Base-by-base conservation (phyloP, 2,329 filamentous ascomycete species). In the Periconia sp. region DNA sequence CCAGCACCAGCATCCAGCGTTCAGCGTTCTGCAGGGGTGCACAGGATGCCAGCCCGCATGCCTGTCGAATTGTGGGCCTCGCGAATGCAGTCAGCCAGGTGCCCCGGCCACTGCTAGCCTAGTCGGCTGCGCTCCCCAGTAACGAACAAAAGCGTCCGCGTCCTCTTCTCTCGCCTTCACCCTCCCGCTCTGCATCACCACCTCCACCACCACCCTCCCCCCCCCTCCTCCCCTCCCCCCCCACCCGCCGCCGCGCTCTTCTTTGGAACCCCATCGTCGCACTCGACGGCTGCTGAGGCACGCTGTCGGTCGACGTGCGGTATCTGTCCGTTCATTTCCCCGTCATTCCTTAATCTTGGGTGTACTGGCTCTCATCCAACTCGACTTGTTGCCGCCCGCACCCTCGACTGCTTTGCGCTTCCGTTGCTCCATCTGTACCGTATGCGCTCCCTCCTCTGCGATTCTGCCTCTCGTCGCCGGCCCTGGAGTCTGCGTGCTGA, bases 251-350 rank as follows among this genome's bases (percentile, higher is more conserved):
- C 35, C 26, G 26, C 23, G 36, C 32, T 35, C 24, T 19, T 35
- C 43, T 50, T 47, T 51, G 61, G 62, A 58, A 66, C 54, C 57
- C 62, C 59, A 59, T 59, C 54, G 58, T 66, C 63, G 63, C 54
- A 54, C 57, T 63, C 59, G 49, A 57, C 50, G 35, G 50, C 48
- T 40, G 40, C 44, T 44, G 49, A 54, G 46, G 48, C 53, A 37
- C 43, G 50, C 52, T 54, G 46, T 51, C 48, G 35, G 48, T 59
- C 54, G 64, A 53, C 63, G 52, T 59, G 57, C 52, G 63, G 62
- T 58, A 59, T 59, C 65, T 65, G 65, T 68, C 64, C 65, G 59
- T 56, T 69, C 65, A 50, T 69, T 69, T 62, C 50, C 43, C 50
- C 47, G 60, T 65, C 64, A 63, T 65, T 68, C 64, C 63, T 67